phyloP scores from a whole-genome alignment of 768 basidiomycete genomes.

The Sarcodon aspratus region DNA sequence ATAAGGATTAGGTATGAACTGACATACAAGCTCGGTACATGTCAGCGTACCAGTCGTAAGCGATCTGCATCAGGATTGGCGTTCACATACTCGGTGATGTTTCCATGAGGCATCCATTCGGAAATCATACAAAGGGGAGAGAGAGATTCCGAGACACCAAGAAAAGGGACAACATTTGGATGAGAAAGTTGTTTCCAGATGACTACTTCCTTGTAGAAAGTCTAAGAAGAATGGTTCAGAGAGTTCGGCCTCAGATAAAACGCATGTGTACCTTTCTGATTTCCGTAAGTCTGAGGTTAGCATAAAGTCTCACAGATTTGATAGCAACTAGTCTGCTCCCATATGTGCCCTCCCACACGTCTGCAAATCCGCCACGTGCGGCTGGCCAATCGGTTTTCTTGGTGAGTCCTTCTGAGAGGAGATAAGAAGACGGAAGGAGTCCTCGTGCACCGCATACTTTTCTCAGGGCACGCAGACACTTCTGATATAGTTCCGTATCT shows the following conservation, averaged over 20 bases:
- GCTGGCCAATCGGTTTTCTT: not conserved
- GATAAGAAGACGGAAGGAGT: not conserved
- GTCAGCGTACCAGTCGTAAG: constrained; percentile 1
- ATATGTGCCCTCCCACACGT: not conserved
- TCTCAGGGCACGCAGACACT: not conserved
- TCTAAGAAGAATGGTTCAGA: not conserved
- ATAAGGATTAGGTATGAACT: not conserved
- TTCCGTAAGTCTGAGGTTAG: not conserved
- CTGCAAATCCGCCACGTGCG: not conserved
- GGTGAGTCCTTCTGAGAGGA: not conserved
- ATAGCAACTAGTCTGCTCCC: not conserved
- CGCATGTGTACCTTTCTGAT: not conserved
- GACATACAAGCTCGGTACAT: not conserved
- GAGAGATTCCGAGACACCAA: constrained; percentile 1
- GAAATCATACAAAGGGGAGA: constrained; percentile 2
- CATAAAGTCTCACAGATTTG: not conserved
- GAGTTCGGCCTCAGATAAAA: too few relatives aligned
- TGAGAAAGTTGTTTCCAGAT: constrained; percentile 2
- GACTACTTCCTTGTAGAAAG: constrained; percentile 2
- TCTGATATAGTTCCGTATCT: not conserved
- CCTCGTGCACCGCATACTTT: not conserved
- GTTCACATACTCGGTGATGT: constrained; percentile 2
- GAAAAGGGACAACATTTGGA: constrained; percentile 1
- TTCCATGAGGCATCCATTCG: constrained; percentile 6
- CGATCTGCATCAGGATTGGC: not conserved